Conservation (phyloP, 2,329 filamentous ascomycete species). For the Magnaporthiopsis incrustans region DNA sequence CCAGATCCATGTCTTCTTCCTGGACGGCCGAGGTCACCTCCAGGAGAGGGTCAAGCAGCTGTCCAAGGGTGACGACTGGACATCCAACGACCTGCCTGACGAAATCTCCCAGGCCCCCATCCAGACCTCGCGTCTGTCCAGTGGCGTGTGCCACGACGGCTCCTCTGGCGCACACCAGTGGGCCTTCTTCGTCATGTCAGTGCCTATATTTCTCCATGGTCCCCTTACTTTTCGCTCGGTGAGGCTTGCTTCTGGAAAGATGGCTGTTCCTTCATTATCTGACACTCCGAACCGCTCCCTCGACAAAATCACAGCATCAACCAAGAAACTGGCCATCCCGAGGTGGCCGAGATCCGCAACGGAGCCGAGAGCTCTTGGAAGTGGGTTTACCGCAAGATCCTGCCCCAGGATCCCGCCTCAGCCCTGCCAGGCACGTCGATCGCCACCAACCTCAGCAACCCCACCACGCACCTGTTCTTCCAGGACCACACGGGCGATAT, state of each 20-base stretch:
- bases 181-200: neutral
- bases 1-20: neutral
- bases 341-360: neutral
- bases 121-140: neutral
- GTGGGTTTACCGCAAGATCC: neutral
- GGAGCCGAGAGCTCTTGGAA: neutral
- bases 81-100: neutral
- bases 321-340: neutral
- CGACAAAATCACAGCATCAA: neutral
- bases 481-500: neutral
- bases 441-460: neutral
- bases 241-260: too few species aligned
- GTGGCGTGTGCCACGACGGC: neutral
- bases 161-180: neutral
- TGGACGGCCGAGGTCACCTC: neutral
- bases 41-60: neutral
- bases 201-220: neutral
- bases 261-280: too few species aligned
- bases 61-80: neutral
- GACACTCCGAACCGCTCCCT: too few species aligned
- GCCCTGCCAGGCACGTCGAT: neutral
- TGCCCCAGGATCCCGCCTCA: neutral
- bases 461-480: neutral
- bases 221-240: neutral
- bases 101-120: neutral